These are phyloP conservation scores for Metschnikowia bowlesiae DNA, from an alignment of 805 yeast genomes.

Conservation along the genomic window DNA sequence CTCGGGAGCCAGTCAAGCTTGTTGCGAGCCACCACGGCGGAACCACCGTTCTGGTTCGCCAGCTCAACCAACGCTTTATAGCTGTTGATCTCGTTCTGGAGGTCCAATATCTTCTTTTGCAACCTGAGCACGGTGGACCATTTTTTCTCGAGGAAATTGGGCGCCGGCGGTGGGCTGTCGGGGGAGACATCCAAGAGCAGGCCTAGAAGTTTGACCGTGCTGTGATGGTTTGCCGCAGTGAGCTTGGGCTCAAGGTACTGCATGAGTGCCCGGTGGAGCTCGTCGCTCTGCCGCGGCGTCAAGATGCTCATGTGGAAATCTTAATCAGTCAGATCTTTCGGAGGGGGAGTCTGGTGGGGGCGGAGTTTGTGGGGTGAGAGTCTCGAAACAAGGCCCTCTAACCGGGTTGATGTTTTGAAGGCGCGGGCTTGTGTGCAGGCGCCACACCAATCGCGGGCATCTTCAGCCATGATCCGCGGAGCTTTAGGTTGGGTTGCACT, in stretches of 20 bases:
- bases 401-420: conserved; percentile 1
- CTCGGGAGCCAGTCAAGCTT: conserved; percentile 63
- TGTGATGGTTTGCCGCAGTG: conserved; percentile 1
- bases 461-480: not conserved
- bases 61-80: conserved; percentile 44
- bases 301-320: conserved; percentile 20
- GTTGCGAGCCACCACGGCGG: conserved; percentile 13
- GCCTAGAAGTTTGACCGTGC: conserved; percentile 3
- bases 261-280: conserved; percentile 44
- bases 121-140: conserved; percentile 84
- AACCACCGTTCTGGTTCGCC: conserved; percentile 13
- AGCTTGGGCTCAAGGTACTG: conserved; percentile 44
- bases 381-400: not conserved
- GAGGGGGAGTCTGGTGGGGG: not conserved
- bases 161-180: conserved; percentile 26
- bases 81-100: conserved; percentile 55
- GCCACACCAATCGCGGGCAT: not conserved
- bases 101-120: conserved; percentile 66
- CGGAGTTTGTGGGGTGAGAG: not conserved
- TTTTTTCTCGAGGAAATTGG: conserved; percentile 61
- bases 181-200: conserved; percentile 10
- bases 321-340: not conserved
- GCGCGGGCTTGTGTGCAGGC: not conserved
- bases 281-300: conserved; percentile 41
- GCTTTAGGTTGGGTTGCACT: not conserved